phyloP scores from a whole-genome alignment of 2,329 filamentous ascomycete genomes.

The Triangularia setosa region DNA sequence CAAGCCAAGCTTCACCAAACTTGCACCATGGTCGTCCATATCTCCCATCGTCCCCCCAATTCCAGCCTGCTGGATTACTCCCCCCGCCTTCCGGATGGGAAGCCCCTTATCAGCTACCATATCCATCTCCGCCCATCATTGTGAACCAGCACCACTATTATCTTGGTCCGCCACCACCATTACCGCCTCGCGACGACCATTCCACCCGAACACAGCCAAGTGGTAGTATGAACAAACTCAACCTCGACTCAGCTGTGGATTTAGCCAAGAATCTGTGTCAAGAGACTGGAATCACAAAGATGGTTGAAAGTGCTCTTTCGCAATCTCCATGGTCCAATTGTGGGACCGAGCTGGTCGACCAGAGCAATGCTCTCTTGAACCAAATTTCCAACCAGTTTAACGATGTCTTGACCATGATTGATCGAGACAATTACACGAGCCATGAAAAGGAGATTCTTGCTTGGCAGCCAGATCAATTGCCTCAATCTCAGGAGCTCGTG shows the following conservation, averaged over 20 bases:
- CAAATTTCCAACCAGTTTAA: slow-evolving; percentile 61
- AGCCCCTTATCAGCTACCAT: slow-evolving; percentile 30
- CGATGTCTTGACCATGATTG: slow-evolving; percentile 67
- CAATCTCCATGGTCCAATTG: slow-evolving; percentile 37
- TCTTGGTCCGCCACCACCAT: slow-evolving; percentile 29
- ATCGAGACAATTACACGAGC: slow-evolving; percentile 53
- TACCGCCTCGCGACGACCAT: slow-evolving; percentile 14
- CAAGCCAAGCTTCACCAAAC: slow-evolving; percentile 7
- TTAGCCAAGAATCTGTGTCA: slow-evolving; percentile 41
- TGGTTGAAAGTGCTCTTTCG: slow-evolving; percentile 43
- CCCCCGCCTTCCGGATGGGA: slow-evolving; percentile 27
- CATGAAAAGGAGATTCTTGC: slow-evolving; percentile 53
- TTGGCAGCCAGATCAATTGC: slow-evolving; percentile 30
- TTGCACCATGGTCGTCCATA: slow-evolving; percentile 17
- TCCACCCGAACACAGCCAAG: slow-evolving; percentile 10
- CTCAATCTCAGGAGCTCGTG: background rate
- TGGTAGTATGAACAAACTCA: slow-evolving; percentile 32
- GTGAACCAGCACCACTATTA: slow-evolving; percentile 54
- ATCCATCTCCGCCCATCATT: slow-evolving; percentile 37
- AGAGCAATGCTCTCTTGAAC: slow-evolving; percentile 50
- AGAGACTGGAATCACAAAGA: slow-evolving; percentile 31
- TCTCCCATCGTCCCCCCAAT: slow-evolving; percentile 10
- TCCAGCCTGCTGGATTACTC: slow-evolving; percentile 29
- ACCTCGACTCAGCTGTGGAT: slow-evolving; percentile 40
- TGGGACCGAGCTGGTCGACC: slow-evolving; percentile 42